phyloP scores from a whole-genome alignment of 495 filamentous ascomycete genomes.

The Aspergillus wentii region DNA sequence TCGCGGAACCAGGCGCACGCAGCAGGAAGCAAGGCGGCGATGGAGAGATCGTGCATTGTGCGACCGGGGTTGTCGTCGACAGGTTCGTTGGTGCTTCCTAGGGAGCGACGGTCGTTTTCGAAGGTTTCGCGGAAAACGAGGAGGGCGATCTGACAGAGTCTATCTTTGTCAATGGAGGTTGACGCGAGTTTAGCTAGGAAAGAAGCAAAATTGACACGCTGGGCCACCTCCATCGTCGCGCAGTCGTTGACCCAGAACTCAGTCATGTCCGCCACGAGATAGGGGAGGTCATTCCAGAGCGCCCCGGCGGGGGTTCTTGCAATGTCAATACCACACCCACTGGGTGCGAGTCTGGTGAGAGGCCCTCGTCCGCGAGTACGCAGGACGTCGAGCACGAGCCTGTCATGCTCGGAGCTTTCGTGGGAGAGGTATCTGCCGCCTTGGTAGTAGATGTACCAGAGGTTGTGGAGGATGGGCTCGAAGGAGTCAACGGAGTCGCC shows the following conservation, averaged over 20 bases:
- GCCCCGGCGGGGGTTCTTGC: conserved; percentile 1
- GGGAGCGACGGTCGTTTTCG: neutral
- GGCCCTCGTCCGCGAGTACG: conserved; percentile 5
- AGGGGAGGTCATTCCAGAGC: conserved; percentile 7
- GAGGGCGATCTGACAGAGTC: conserved; percentile 6
- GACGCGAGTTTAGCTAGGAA: conserved; percentile 7
- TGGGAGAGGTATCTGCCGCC: conserved; percentile 1
- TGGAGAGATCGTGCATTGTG: neutral
- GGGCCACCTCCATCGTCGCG: conserved; percentile 1
- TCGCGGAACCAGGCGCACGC: conserved; percentile 4
- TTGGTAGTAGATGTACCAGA: conserved; percentile 8
- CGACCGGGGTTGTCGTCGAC: neutral
- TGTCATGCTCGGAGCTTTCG: conserved; percentile 6
- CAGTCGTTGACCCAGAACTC: conserved; percentile 6
- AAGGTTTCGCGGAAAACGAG: conserved; percentile 3
- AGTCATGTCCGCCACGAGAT: conserved; percentile 5
- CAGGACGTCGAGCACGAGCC: conserved; percentile 5
- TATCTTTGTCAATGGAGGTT: neutral
- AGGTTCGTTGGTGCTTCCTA: neutral
- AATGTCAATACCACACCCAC: conserved; percentile 4
- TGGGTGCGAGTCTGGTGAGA: conserved; percentile 2
- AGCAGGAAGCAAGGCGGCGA: conserved; percentile 1
- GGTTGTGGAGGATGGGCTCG: conserved; percentile 2
- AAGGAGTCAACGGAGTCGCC: conserved; percentile 5
- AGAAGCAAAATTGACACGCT: conserved; percentile 4